Evolutionary conservation across 2,329 filamentous ascomycete species (phyloP).

Genomic region (Verticillium isaacii): DNA sequence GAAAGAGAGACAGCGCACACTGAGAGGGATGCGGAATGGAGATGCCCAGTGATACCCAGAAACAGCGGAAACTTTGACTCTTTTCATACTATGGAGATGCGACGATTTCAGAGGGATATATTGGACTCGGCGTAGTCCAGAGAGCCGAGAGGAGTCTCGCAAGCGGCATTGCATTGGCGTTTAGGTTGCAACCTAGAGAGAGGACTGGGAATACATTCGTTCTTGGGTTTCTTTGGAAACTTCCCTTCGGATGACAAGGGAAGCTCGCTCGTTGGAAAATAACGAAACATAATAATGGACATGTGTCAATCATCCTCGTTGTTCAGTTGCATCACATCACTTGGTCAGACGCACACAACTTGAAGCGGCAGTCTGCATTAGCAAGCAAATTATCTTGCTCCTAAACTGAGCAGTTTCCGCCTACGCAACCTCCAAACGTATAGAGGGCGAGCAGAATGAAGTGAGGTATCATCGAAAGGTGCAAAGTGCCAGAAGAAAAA

Average conservation of each 20-base stretch:
- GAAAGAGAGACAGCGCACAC: background rate
- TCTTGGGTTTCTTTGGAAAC: background rate
- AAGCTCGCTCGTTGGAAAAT: background rate
- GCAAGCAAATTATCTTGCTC: too few relatives aligned
- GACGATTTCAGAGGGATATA: background rate
- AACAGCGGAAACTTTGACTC: background rate
- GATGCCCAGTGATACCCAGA: background rate
- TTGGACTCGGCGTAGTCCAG: background rate
- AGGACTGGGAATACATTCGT: background rate
- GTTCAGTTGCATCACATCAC: too few relatives aligned
- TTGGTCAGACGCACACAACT: too few relatives aligned
- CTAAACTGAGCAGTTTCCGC: too few relatives aligned
- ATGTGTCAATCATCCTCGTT: background rate
- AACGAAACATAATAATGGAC: background rate
- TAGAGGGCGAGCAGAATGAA: too few relatives aligned
- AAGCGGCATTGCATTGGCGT: background rate
- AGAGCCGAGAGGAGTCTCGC: background rate
- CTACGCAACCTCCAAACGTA: too few relatives aligned
- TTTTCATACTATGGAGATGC: background rate
- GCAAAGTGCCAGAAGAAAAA: too few relatives aligned
- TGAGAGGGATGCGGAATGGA: background rate
- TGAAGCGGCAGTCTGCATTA: too few relatives aligned
- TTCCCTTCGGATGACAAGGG: background rate
- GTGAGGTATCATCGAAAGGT: too few relatives aligned
- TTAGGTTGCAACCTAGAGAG: background rate